A percentile compares a stretch with the other conserved stretches of the same genome.
Conservation (phyloP, 2,329 filamentous ascomycete species). For the Fusarium sp. region DNA sequence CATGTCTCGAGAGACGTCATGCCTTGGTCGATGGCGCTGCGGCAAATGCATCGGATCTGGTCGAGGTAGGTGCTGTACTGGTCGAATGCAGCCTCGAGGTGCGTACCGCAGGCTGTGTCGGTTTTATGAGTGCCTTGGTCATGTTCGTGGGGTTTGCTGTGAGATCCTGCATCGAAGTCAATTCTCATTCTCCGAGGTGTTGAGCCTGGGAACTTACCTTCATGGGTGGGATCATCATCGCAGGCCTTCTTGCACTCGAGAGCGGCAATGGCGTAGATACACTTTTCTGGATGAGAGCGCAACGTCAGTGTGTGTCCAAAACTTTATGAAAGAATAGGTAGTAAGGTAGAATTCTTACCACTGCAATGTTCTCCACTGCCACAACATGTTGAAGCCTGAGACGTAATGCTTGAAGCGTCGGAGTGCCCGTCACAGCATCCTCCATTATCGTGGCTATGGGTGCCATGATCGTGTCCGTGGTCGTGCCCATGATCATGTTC, state of each 20-base stretch:
- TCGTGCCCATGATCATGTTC: fast-evolving
- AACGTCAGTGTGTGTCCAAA: no score
- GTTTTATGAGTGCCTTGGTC: background rate
- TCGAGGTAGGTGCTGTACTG: slow-evolving; percentile 55
- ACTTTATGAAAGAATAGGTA: no score
- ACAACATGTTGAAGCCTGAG: slow-evolving; percentile 5
- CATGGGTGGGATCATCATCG: slow-evolving; percentile 13
- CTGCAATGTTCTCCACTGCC: slow-evolving; percentile 17
- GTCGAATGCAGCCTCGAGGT: slow-evolving; percentile 52
- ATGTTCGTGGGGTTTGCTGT: slow-evolving; percentile 13
- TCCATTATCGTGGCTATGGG: background rate
- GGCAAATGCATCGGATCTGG: slow-evolving; percentile 56
- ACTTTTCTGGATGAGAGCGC: slow-evolving; percentile 6
- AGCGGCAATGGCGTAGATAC: slow-evolving; percentile 24
- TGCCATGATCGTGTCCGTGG: fast-evolving
- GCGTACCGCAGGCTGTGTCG: slow-evolving; percentile 50
- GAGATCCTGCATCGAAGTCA: slow-evolving; percentile 4
- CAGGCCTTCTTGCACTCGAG: slow-evolving; percentile 31
- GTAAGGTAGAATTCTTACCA: background rate
- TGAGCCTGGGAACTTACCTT: background rate
- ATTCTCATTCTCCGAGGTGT: fast-evolving
- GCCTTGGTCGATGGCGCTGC: slow-evolving; percentile 49
- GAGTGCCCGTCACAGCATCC: slow-evolving; percentile 2
- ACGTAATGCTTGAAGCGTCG: background rate
- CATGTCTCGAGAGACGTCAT: slow-evolving; percentile 47